Evolutionary conservation across 306 rosid genomes (phyloP), one percentile per base, ranked within the genome.

Genomic region (Cucumis cinereus): DNA sequence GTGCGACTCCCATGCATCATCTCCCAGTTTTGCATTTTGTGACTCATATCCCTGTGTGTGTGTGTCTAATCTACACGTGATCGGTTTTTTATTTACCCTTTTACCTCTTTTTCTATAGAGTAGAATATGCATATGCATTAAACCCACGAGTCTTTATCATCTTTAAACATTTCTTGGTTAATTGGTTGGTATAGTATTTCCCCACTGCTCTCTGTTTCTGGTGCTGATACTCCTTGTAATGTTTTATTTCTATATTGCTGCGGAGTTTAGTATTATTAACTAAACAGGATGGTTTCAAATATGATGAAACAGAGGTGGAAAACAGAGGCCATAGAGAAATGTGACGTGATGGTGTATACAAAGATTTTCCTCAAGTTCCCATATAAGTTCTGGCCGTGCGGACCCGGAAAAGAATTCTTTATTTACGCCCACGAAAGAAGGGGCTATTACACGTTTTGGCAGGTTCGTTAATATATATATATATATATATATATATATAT

Each of bases 361-460:
- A 94, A 94, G 84, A 92, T 94, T 84, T 94, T 94, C 84, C 91
- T 94, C 24, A 92, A 94, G 88, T 94, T 94, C 85, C 96, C 99
- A 16, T 75, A 15, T 78, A 89, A 63, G 85, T 94, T 94, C 79
- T 94, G 99, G 99, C 96, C 96, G 16, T 83, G 93, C 87, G 96
- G 93, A 50, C 92, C 95, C 24, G 97, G 85, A 53, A 89, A 94
- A 83, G 99, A 94, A 88, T 94, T 94, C 83, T 94, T 94, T 85
- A 88, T 94, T 75, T 94, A 91, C 84, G 99, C 99, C 80, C 97
- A 94, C 78, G 99, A 94, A 78, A 74, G 86, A 57, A 86, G 99
- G 85, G 99, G 99, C 79, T 91, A 94, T 83, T 94, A 89, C 89
- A 94, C 99, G 73, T 94, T 94, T 90, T 94, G 99, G 99, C 99